These are phyloP conservation scores for Dalbergia oliveri DNA, from an alignment of 306 rosid genomes.

Conservation along the genomic window DNA sequence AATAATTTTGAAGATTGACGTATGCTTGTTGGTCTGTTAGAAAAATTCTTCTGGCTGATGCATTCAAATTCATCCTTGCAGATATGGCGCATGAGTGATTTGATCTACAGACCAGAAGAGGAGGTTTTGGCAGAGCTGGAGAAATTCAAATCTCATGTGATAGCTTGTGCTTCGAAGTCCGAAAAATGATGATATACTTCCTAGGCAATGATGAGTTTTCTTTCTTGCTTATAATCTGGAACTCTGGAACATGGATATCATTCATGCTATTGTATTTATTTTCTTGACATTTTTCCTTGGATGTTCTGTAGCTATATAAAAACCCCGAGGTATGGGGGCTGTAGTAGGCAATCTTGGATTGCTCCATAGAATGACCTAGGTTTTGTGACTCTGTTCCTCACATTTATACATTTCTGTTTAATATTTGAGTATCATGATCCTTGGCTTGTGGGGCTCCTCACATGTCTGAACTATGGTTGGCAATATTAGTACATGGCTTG, in stretches of 20 bases:
- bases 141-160: constrained; percentile 92
- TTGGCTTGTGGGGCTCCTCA: neutral
- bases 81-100: constrained; percentile 99
- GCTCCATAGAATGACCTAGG: neutral
- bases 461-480: neutral
- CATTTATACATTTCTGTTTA: constrained; percentile 12
- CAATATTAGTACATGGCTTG: neutral
- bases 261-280: constrained; percentile 12
- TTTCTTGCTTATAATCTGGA: neutral
- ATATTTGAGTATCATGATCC: neutral
- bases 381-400: constrained; percentile 19
- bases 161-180: constrained; percentile 82
- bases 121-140: constrained; percentile 96
- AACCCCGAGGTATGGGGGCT: neutral
- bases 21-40: neutral
- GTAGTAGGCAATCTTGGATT: constrained; percentile 39
- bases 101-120: constrained; percentile 95
- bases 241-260: neutral
- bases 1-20: constrained; percentile 1
- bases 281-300: constrained; percentile 8
- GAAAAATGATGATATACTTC: constrained; percentile 41
- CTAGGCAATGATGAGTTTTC: neutral
- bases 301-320: constrained; percentile 9
- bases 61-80: constrained; percentile 50
- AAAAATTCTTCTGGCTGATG: constrained; percentile 26